phyloP scores from a whole-genome alignment of 257 asterid species.

The Solanum paucissectum region DNA sequence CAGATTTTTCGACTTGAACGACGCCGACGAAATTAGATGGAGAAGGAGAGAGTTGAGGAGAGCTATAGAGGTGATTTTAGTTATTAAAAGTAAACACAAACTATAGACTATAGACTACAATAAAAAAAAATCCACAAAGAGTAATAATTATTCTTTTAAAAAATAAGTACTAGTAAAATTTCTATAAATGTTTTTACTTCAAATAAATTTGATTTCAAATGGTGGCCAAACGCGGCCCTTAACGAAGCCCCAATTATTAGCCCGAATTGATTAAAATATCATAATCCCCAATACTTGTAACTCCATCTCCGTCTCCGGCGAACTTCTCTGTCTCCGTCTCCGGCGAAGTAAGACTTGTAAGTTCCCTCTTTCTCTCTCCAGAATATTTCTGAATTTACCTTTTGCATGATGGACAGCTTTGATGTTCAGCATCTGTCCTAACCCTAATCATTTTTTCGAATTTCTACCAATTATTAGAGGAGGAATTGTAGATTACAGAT shows the following conservation, averaged over 20 bases:
- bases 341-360: background rate
- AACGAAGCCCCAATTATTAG: background rate
- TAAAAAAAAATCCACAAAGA: background rate
- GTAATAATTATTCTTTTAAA: background rate
- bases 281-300: background rate
- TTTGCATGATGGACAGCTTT: background rate
- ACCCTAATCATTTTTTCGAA: background rate
- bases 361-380: background rate
- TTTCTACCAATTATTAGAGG: background rate
- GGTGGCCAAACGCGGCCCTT: background rate
- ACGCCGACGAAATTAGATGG: background rate
- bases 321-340: background rate
- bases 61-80: background rate
- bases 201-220: background rate
- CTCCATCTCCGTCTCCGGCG: background rate
- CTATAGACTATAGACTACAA: too few relatives aligned
- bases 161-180: too few relatives aligned
- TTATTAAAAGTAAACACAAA: background rate
- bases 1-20: accelerated
- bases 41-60: background rate
- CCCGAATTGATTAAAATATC: background rate
- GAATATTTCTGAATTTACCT: background rate
- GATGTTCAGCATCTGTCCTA: background rate
- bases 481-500: background rate
- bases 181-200: background rate